phyloP scores from a whole-genome alignment of 2,329 filamentous ascomycete species.

The Dactylellina leptospora region DNA sequence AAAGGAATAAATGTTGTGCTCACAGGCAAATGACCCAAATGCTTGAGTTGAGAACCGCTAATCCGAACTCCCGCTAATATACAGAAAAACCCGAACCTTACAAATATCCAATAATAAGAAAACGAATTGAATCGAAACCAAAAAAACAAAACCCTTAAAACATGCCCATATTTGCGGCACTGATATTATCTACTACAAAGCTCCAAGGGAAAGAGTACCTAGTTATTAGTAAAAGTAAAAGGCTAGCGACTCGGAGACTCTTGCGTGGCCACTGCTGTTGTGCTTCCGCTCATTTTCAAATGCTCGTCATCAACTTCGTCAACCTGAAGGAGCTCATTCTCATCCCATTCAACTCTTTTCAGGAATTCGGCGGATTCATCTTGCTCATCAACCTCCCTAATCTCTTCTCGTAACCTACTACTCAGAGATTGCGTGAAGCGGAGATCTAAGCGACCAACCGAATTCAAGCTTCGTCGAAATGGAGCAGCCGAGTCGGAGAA shows the following conservation, averaged over 20 bases:
- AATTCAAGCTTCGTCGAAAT: constrained; percentile 31
- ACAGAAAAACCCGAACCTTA: too few relatives aligned
- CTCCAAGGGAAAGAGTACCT: background rate
- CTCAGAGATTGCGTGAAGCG: constrained; percentile 49
- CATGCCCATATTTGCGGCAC: too few relatives aligned
- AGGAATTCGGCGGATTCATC: constrained; percentile 33
- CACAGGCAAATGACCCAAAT: too few relatives aligned
- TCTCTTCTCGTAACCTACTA: constrained; percentile 38
- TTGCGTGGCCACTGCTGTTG: constrained; percentile 43
- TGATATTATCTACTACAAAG: too few relatives aligned
- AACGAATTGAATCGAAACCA: constrained; percentile 31
- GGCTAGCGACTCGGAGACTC: constrained; percentile 30
- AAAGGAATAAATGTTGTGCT: too few relatives aligned
- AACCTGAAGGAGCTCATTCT: constrained; percentile 41
- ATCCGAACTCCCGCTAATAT: too few relatives aligned
- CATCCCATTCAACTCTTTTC: constrained; percentile 39
- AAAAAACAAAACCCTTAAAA: background rate
- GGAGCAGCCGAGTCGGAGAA: constrained; percentile 34
- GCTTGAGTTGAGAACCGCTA: too few relatives aligned
- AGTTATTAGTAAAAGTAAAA: constrained; percentile 1
- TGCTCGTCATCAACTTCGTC: constrained; percentile 38
- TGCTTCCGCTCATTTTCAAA: constrained; percentile 41
- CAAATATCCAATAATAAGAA: background rate
- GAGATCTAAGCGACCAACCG: constrained; percentile 23
- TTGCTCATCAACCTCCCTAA: constrained; percentile 39